Evolutionary conservation across 176 grass and related monocot genomes (phyloP).

Genomic region (Typha latifolia): DNA sequence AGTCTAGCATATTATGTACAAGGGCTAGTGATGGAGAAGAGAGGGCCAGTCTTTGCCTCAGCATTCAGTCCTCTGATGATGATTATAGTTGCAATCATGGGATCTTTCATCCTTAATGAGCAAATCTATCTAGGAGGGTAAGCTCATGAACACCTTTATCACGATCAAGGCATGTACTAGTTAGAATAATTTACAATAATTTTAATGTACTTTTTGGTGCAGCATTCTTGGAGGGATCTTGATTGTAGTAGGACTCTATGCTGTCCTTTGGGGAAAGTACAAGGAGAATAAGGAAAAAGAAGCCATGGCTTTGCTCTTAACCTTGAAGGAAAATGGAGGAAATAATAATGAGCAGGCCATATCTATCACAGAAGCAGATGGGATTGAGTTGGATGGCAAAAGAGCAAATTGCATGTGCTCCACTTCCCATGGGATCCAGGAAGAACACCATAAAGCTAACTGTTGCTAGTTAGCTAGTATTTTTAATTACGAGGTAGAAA

Average conservation of each 20-base stretch:
- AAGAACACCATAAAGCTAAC: neutral
- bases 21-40: conserved; percentile 87
- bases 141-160: neutral
- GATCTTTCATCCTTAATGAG: conserved; percentile 90
- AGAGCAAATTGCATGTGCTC: conserved; percentile 32
- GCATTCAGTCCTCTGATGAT: conserved; percentile 99
- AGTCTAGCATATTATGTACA: conserved; percentile 98
- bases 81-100: conserved; percentile 95
- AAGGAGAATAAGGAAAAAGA: conserved; percentile 47
- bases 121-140: conserved; percentile 76
- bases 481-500: conserved; percentile 9
- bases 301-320: conserved; percentile 28
- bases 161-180: too few species aligned
- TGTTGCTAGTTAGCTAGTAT: too few species aligned
- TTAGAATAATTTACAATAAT: neutral
- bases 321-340: conserved; percentile 24
- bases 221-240: conserved; percentile 63
- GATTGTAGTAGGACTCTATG: conserved; percentile 78
- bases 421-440: conserved; percentile 31
- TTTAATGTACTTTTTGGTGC: conserved; percentile 2
- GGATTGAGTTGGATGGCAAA: conserved; percentile 31
- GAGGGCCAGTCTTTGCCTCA: conserved; percentile 87
- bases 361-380: conserved; percentile 24
- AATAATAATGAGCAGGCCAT: conserved; percentile 12
- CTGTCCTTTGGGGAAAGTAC: conserved; percentile 86